phyloP scores from a whole-genome alignment of 805 yeast genomes.

The Clavispora carvajalis region DNA sequence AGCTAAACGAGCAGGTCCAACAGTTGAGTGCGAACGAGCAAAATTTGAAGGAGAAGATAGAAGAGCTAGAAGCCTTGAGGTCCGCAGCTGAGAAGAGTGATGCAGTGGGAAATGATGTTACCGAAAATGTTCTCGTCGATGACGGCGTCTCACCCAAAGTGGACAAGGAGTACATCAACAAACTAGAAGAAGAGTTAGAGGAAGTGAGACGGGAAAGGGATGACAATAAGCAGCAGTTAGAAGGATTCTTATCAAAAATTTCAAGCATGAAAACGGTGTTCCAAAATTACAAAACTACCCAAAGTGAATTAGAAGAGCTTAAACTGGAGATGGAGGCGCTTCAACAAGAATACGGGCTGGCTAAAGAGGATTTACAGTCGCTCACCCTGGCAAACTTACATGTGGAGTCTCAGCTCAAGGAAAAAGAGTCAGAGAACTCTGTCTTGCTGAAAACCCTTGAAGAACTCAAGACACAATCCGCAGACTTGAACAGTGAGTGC shows the following conservation, averaged over 20 bases:
- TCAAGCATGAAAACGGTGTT: constrained; percentile 73
- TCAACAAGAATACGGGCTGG: constrained; percentile 23
- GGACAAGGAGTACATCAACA: neutral
- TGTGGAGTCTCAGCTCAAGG: constrained; percentile 9
- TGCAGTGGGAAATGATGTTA: neutral
- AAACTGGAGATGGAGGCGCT: constrained; percentile 32
- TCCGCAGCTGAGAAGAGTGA: neutral
- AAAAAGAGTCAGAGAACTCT: neutral
- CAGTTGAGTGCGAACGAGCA: neutral
- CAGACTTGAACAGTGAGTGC: constrained; percentile 49
- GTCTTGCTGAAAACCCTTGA: constrained; percentile 14
- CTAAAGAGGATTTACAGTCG: constrained; percentile 14
- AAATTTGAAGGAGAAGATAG: neutral
- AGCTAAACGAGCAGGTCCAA: neutral
- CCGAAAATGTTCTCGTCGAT: neutral
- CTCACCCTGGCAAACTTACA: constrained; percentile 5
- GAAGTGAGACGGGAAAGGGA: constrained; percentile 42
- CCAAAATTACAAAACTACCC: constrained; percentile 66
- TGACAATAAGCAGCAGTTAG: constrained; percentile 54
- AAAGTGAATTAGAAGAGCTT: constrained; percentile 50
- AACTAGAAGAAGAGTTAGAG: constrained; percentile 8
- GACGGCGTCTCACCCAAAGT: neutral
- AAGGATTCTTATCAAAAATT: constrained; percentile 54
- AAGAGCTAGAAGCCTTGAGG: neutral
- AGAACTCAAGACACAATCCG: constrained; percentile 19